phyloP scores from a whole-genome alignment of 805 yeast species.

The Saccharomycopsis oosterbeekiorum region DNA sequence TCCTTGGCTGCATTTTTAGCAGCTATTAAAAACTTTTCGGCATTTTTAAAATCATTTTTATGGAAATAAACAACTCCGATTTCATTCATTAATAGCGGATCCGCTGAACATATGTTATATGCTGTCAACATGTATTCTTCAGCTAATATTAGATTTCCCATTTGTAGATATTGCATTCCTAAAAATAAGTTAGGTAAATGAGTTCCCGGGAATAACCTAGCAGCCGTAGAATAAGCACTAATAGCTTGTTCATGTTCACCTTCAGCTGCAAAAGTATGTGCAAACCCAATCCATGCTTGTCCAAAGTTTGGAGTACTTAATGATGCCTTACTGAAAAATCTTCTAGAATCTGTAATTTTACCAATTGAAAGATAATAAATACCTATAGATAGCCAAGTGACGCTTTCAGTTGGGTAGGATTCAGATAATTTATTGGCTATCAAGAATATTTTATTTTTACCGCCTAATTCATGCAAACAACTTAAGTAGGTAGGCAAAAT shows the following conservation, averaged over 20 bases:
- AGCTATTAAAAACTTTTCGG: conserved; percentile 59
- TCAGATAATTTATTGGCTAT: conserved; percentile 82
- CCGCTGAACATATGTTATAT: conserved; percentile 67
- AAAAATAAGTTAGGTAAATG: conserved; percentile 82
- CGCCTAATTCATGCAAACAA: conserved; percentile 76
- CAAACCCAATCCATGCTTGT: conserved; percentile 97
- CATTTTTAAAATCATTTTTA: conserved; percentile 51
- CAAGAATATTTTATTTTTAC: conserved; percentile 68
- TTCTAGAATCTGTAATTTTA: conserved; percentile 72
- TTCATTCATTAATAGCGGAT: conserved; percentile 84
- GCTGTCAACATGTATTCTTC: conserved; percentile 78
- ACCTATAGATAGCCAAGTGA: conserved; percentile 90
- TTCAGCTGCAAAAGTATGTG: conserved; percentile 94
- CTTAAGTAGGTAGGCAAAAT: conserved; percentile 73
- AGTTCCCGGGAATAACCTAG: conserved; percentile 80
- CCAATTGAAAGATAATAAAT: conserved; percentile 72
- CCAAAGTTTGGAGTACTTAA: conserved; percentile 82
- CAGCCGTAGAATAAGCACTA: conserved; percentile 93
- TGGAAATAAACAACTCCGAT: conserved; percentile 88
- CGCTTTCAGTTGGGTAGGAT: conserved; percentile 65
- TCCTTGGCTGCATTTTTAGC: conserved; percentile 63
- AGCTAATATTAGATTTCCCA: conserved; percentile 73
- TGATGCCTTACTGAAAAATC: conserved; percentile 82
- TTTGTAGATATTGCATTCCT: conserved; percentile 93
- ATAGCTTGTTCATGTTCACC: conserved; percentile 99